A percentile compares a stretch with the other conserved stretches of the same genome.
Conservation (phyloP, 495 filamentous ascomycete species). For the Penicillium chermesinum region DNA sequence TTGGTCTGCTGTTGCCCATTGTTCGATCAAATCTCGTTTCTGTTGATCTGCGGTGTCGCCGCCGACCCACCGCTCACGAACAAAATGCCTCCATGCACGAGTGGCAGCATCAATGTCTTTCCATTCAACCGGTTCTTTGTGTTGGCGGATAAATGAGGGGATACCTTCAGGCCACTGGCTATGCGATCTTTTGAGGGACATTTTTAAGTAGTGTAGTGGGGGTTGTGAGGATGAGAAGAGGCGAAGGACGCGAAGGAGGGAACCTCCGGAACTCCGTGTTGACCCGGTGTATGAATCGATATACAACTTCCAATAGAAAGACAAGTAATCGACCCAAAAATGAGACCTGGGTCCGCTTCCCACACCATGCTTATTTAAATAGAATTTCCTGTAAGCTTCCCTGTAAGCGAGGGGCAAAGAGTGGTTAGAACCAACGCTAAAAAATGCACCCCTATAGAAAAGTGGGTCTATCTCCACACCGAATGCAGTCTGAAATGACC, state of each 20-base stretch:
- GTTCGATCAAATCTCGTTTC: slow-evolving; percentile 10
- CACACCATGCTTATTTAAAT: no score
- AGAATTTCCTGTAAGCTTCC: no score
- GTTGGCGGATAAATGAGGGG: slow-evolving; percentile 10
- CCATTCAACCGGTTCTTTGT: slow-evolving; percentile 5
- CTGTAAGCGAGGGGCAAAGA: no score
- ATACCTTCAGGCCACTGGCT: slow-evolving; percentile 5
- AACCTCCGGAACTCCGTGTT: no score
- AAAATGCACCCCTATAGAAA: no score
- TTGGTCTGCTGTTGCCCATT: slow-evolving; percentile 15
- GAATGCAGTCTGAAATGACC: no score
- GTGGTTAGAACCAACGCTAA: no score
- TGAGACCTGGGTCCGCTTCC: no score
- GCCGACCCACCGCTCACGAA: slow-evolving; percentile 10
- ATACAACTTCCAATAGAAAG: no score
- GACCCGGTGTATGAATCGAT: no score
- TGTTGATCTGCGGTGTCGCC: slow-evolving; percentile 9
- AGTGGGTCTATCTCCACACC: no score
- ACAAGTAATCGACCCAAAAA: no score
- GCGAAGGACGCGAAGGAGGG: slow-evolving; percentile 1
- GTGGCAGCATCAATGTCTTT: slow-evolving; percentile 2
- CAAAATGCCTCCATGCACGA: slow-evolving; percentile 14
- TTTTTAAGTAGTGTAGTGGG: background rate
- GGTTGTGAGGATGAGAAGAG: slow-evolving; percentile 2
- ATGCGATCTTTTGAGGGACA: slow-evolving; percentile 2